Base-by-base conservation (phyloP, 495 filamentous ascomycete species). In the Penicillium crystallinum region DNA sequence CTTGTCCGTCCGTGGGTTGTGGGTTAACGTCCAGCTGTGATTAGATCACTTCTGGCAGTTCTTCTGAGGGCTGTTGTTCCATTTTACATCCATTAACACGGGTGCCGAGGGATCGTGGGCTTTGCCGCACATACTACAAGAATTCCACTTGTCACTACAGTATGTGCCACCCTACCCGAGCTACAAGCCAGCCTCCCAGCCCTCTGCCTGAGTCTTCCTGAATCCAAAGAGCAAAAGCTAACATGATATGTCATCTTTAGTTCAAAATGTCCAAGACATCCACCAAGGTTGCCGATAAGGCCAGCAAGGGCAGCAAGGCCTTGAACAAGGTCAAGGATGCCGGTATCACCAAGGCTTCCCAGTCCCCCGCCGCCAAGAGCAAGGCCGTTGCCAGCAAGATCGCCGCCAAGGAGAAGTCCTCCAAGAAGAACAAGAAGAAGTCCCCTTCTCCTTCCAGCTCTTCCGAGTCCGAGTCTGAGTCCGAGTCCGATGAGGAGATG, bases 291-390 rank as follows among this genome's bases (percentile, higher is more conserved):
- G 65, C 57, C 52, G 70, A 77, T 49, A 76, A 77, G 65, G 63
- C 64, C 65, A 64, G 63, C 70, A 78, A 79, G 70, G 63, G 64
- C 64, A 65, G 66, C 69, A 78, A 79, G 70, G 49, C 66, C 57
- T 45, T 79, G 58, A 70, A 61, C 66, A 77, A 78, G 68, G 77
- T 77, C 72, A 79, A 79, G 70, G 68, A 74, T 59, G 66, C 72
- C 56, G 76, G 69, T 46, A 69, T 80, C 50, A 69, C 68, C 68
- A 80, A 80, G 70, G 54, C 72, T 41, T 65, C 75, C 53, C 65
- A 74, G 67, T 70, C 72, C 35, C 69, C 74, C 31, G 74, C 77
- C 58, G 52, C 73, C 47, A 78, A 78, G 71, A 75, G 71, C 73
- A 78, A 78, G 66, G 63, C 71, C 55, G 59, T 77, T 45, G 74